A percentile compares a stretch with the other conserved stretches of the same genome.
Evolutionary conservation across 2,329 filamentous ascomycete species (phyloP).

Genomic region (Colletotrichum endophyticum): DNA sequence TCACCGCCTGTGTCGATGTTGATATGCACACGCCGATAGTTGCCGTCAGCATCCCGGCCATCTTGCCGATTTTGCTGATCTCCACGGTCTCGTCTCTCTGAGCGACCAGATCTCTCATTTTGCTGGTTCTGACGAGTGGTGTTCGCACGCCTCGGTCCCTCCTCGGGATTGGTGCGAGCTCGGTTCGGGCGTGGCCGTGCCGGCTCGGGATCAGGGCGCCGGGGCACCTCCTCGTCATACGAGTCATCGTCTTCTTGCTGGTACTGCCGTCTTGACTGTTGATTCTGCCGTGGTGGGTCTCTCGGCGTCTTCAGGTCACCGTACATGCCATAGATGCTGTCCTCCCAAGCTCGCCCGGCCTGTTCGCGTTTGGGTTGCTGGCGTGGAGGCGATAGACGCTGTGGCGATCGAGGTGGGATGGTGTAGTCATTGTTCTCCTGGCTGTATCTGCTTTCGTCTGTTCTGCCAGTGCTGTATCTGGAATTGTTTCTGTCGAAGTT

Average conservation of each 20-base stretch:
- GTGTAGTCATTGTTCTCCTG: not conserved
- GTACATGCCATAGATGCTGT: conserved; percentile 19
- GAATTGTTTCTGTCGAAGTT: conserved; percentile 14
- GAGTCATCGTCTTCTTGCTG: conserved; percentile 3
- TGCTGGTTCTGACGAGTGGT: not conserved
- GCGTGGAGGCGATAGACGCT: not conserved
- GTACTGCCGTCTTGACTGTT: not conserved
- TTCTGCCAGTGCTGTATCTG: conserved; percentile 10
- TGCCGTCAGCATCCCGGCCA: not conserved
- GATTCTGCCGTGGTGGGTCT: not conserved
- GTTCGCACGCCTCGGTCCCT: not conserved
- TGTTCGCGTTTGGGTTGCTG: not conserved
- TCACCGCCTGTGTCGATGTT: conserved; percentile 13
- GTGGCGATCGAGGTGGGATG: not conserved
- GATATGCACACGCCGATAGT: not conserved
- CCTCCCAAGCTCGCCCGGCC: not conserved
- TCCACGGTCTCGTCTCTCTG: not conserved
- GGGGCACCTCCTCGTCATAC: conserved; percentile 3
- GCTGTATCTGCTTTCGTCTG: not conserved
- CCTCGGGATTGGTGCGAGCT: not conserved
- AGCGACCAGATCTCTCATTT: not conserved
- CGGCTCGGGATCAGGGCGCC: not conserved
- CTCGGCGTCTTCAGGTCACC: conserved; percentile 7
- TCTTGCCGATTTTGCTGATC: not conserved
- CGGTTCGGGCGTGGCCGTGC: not conserved